phyloP scores from a whole-genome alignment of 2,329 filamentous ascomycete genomes.

The Sclerotinia trifoliorum region DNA sequence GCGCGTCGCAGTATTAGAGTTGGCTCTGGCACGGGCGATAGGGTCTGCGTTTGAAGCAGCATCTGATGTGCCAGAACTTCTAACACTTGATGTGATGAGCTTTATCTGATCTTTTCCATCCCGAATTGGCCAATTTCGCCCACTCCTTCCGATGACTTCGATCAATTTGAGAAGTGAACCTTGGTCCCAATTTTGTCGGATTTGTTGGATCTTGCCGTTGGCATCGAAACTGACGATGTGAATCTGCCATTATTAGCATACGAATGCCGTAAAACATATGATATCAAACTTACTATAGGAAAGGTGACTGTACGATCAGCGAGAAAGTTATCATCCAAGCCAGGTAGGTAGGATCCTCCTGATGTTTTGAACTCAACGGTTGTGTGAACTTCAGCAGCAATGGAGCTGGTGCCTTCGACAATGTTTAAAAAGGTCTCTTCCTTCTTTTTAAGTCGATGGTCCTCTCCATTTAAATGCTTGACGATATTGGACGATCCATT shows the following conservation, averaged over 20 bases:
- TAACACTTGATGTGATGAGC: constrained; percentile 65
- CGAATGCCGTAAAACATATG: not conserved
- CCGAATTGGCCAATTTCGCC: constrained; percentile 91
- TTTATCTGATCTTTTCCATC: constrained; percentile 82
- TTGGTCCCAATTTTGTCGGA: constrained; percentile 94
- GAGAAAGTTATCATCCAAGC: constrained; percentile 91
- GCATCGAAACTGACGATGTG: constrained; percentile 85
- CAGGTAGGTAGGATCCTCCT: constrained; percentile 83
- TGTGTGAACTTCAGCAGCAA: constrained; percentile 79
- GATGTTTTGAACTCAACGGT: constrained; percentile 76
- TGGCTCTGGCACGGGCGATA: constrained; percentile 49
- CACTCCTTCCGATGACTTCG: constrained; percentile 86
- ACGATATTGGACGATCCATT: constrained; percentile 71
- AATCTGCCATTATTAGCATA: constrained; percentile 51
- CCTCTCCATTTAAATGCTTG: constrained; percentile 73
- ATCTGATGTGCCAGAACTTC: constrained; percentile 45
- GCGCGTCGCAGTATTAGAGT: constrained; percentile 54
- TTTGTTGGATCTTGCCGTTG: constrained; percentile 76
- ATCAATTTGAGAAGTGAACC: constrained; percentile 88
- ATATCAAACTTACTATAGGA: constrained; percentile 65
- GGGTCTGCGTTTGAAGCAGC: constrained; percentile 39
- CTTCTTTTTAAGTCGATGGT: constrained; percentile 77
- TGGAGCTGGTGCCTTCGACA: constrained; percentile 67
- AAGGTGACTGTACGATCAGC: constrained; percentile 76
- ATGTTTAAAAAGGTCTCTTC: constrained; percentile 72